Percentiles rank a stretch among this genome's conserved stretches.
phyloP scores from a whole-genome alignment of 345 rosid genomes.

The Erucastrum elatum region DNA sequence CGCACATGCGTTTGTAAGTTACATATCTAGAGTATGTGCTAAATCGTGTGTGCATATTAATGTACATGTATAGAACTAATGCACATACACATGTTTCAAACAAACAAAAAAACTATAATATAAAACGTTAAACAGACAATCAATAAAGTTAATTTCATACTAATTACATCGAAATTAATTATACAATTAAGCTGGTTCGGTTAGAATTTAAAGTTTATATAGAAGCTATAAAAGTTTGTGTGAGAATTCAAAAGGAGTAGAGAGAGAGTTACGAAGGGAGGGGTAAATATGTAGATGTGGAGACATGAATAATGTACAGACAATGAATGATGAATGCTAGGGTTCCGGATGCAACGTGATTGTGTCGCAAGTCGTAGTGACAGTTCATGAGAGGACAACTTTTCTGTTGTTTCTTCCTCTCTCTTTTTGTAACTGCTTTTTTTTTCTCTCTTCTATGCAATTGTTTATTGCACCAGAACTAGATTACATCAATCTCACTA shows the following conservation, averaged over 20 bases:
- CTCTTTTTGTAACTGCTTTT: neutral
- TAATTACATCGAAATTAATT: neutral
- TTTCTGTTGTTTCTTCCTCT: conserved; percentile 38
- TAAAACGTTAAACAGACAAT: neutral
- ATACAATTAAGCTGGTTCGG: neutral
- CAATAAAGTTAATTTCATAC: neutral
- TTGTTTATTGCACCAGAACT: conserved; percentile 27
- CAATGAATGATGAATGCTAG: conserved; percentile 44
- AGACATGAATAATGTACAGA: conserved; percentile 33
- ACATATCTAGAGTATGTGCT: neutral
- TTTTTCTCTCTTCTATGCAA: conserved; percentile 21
- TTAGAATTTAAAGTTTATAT: neutral
- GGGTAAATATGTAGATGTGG: conserved; percentile 10
- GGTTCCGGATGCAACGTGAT: conserved; percentile 53
- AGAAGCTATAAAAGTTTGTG: conserved; percentile 5
- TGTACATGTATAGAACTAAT: neutral
- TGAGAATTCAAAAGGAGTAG: conserved; percentile 24
- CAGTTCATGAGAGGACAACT: conserved; percentile 50
- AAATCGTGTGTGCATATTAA: neutral
- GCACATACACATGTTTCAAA: neutral
- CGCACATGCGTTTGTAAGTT: conserved; percentile 23
- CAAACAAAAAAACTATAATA: neutral
- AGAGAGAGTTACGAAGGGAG: conserved; percentile 32
- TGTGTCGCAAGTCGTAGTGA: conserved; percentile 46
- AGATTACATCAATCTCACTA: conserved; percentile 10